A percentile compares a stretch with the other conserved stretches of the same genome.
Conservation (phyloP, 1,139 yeast genomes). For the Hyphopichia buzzinii region DNA sequence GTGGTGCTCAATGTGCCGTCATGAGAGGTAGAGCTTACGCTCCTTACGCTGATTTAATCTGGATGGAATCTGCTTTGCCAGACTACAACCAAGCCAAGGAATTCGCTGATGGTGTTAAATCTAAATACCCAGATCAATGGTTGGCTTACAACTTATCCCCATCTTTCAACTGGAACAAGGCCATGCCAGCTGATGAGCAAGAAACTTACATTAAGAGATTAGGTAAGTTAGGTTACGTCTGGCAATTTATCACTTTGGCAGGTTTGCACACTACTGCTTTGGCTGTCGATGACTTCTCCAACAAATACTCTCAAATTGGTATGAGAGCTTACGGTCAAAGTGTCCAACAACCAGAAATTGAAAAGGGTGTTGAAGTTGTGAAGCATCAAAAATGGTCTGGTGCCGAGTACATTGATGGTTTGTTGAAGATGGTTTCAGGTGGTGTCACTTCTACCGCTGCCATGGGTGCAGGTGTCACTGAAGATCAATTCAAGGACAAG, state of each 20-base stretch:
- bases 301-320: slow-evolving; percentile 75
- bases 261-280: slow-evolving; percentile 96
- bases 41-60: slow-evolving; percentile 91
- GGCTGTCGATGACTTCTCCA: slow-evolving; percentile 83
- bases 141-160: slow-evolving; percentile 95
- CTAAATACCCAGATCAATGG: slow-evolving; percentile 86
- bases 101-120: slow-evolving; percentile 88
- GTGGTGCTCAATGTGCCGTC: slow-evolving; percentile 97
- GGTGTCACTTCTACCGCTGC: slow-evolving; percentile 97
- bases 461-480: slow-evolving; percentile 98
- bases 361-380: slow-evolving; percentile 87
- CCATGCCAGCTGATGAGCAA: slow-evolving; percentile 86
- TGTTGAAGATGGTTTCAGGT: slow-evolving; percentile 88
- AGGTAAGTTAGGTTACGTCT: slow-evolving; percentile 86
- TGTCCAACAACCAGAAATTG: slow-evolving; percentile 88
- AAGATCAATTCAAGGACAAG: slow-evolving; percentile 77
- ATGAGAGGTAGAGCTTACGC: slow-evolving; percentile 97
- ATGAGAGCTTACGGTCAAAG: slow-evolving; percentile 93
- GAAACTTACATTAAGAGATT: slow-evolving; percentile 86
- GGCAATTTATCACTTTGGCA: slow-evolving; percentile 98
- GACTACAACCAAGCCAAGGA: slow-evolving; percentile 92
- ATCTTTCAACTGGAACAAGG: slow-evolving; percentile 96
- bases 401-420: slow-evolving; percentile 92
- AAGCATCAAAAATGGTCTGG: slow-evolving; percentile 99
- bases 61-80: slow-evolving; percentile 99